phyloP scores from a whole-genome alignment of 176 grass and related monocot genomes.

The Bolboschoenus planiculmis region DNA sequence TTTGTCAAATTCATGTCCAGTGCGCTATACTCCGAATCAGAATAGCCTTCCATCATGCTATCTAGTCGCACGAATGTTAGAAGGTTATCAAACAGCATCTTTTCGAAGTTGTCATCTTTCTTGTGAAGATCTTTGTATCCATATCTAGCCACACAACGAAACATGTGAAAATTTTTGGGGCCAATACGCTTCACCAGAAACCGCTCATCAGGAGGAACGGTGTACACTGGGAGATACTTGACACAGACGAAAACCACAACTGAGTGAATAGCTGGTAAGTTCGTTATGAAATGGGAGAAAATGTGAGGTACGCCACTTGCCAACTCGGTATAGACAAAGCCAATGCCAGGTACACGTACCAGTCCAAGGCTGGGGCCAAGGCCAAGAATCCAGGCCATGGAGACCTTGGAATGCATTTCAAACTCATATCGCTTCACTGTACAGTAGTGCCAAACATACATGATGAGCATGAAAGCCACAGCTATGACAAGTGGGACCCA shows the following conservation, averaged over 20 bases:
- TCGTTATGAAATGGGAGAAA: conserved; percentile 96
- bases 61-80: conserved; percentile 55
- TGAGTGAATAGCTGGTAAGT: conserved; percentile 93
- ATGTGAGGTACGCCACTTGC: conserved; percentile 86
- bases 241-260: conserved; percentile 89
- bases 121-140: conserved; percentile 96
- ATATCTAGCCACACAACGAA: conserved; percentile 76
- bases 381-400: conserved; percentile 96
- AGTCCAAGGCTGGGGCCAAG: conserved; percentile 89
- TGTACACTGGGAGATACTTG: conserved; percentile 97
- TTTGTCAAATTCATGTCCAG: conserved; percentile 24
- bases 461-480: conserved; percentile 51
- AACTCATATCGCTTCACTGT: conserved; percentile 94
- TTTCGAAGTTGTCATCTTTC: conserved; percentile 87
- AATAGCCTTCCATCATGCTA: conserved; percentile 92
- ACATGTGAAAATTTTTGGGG: conserved; percentile 89
- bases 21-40: conserved; percentile 69
- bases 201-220: conserved; percentile 71
- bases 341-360: conserved; percentile 88
- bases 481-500: conserved; percentile 96
- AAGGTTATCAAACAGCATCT: conserved; percentile 69
- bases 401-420: conserved; percentile 96
- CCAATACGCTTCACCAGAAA: conserved; percentile 87
- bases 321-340: conserved; percentile 94
- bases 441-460: conserved; percentile 96